Percentiles rank a stretch among this genome's conserved stretches.
These are phyloP conservation scores for Pontederia paniculata DNA, from an alignment of 176 grass and related monocot genomes.

Conservation along the genomic window DNA sequence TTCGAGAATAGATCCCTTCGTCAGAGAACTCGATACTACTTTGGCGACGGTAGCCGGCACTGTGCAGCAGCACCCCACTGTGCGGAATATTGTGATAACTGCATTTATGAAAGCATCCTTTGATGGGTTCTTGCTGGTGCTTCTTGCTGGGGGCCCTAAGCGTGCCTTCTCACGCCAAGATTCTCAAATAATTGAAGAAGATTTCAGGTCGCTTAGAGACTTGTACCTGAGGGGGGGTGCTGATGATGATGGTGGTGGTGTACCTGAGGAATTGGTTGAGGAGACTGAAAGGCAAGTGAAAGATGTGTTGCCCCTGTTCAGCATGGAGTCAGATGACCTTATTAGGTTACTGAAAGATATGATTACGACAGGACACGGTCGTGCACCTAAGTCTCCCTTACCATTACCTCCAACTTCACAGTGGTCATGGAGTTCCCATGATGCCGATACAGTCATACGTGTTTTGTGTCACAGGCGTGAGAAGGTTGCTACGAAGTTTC, in stretches of 20 bases:
- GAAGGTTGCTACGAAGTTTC: too few relatives aligned
- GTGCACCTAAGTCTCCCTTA: too few relatives aligned
- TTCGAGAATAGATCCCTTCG: slow-evolving; percentile 47
- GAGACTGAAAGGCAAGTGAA: slow-evolving; percentile 75
- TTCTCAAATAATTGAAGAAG: slow-evolving; percentile 51
- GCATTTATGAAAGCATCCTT: slow-evolving; percentile 87
- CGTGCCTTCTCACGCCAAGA: slow-evolving; percentile 52
- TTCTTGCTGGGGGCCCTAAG: slow-evolving; percentile 63
- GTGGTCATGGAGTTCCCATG: too few relatives aligned
- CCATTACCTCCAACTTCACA: too few relatives aligned
- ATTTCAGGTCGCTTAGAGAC: slow-evolving; percentile 60
- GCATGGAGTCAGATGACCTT: slow-evolving; percentile 51
- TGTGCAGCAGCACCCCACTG: slow-evolving; percentile 60
- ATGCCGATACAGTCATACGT: too few relatives aligned
- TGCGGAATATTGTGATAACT: slow-evolving; percentile 70
- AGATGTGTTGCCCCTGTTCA: slow-evolving; percentile 63
- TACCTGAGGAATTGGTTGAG: slow-evolving; percentile 75
- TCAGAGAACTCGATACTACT: slow-evolving; percentile 59
- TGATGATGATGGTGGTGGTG: too few relatives aligned
- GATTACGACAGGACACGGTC: slow-evolving; percentile 34
- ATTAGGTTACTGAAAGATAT: slow-evolving; percentile 53
- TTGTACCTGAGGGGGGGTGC: slow-evolving; percentile 70
- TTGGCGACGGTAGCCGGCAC: slow-evolving; percentile 61
- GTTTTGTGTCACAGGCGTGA: too few relatives aligned
- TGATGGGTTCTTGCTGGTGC: slow-evolving; percentile 84